phyloP scores from a whole-genome alignment of 1,139 yeast species.

The Suzukiozyma palmioleophila region DNA sequence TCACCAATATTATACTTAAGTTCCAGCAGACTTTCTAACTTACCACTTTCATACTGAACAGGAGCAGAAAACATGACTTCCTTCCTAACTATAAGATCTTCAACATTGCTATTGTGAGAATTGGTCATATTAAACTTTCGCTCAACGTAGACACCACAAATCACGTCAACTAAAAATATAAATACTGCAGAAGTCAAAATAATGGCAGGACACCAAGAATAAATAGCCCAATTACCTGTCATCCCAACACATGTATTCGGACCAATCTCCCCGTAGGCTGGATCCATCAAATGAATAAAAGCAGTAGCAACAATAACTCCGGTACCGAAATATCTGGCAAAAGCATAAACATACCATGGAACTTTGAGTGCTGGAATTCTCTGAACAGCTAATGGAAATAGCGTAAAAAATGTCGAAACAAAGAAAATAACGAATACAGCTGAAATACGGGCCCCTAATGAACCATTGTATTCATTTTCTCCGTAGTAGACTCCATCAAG shows the following conservation, averaged over 20 bases:
- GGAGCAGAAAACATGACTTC: constrained; percentile 1
- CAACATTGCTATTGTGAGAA: no score
- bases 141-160: constrained; percentile 9
- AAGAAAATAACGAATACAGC: constrained; percentile 64
- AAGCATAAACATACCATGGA: constrained; percentile 63
- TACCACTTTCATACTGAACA: constrained; percentile 1
- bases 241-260: constrained; percentile 17
- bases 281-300: constrained; percentile 76
- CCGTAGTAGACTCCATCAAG: no score
- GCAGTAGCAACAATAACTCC: constrained; percentile 93
- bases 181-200: constrained; percentile 30
- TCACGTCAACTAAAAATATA: constrained; percentile 25
- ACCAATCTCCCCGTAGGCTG: constrained; percentile 38
- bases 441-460: constrained; percentile 64
- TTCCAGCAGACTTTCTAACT: constrained; percentile 4
- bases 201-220: constrained; percentile 22
- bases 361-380: constrained; percentile 47
- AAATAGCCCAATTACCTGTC: constrained; percentile 24
- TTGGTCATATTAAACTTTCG: no score
- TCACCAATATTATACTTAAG: constrained; percentile 10
- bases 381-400: constrained; percentile 57
- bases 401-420: constrained; percentile 54
- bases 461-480: constrained; percentile 34
- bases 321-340: constrained; percentile 71
- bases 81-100: constrained; percentile 6